Evolutionary conservation across 768 basidiomycete species (phyloP), one percentile per base, ranked within the genome.

Genomic region (Atractiella rhizophila): DNA sequence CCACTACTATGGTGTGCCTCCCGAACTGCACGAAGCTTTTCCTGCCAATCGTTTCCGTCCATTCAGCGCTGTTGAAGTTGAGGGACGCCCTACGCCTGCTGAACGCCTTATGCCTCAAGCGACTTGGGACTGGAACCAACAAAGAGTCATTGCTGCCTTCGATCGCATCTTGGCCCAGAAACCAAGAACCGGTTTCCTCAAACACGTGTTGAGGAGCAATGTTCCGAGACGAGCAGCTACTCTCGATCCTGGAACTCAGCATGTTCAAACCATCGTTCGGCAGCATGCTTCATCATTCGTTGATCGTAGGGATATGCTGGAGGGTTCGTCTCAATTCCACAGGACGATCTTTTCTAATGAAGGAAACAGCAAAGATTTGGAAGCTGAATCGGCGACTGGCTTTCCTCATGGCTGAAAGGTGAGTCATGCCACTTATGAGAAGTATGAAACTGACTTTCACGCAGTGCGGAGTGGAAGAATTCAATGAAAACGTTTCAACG

Each of bases 211-310:
- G 28, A 19, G 32, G 26, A n/a, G 21, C 18, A 36, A 37, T 5
- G 59, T 42, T 30, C 21, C 32, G 10, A n/a, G 23, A 8, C 25
- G 18, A 6, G 37, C 23, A 12, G 30, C 18, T 31, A 31, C 15
- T 20, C 28, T 42, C 20, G 25, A 18, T n/a, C 12, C 16, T 9
- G 26, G 28, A 5, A 28, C 50, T 24, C 30, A 28, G 11, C 51
- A 42, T 13, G 40, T 45, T 1, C 49, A 48, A 24, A 23, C 16
- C 4, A 36, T 53, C 30, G 34, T 47, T 6, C 36, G 49, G 38
- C 51, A 83, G 76, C 11, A 81, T 66, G 57, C 85, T 81, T 62
- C 83, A 77, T 52, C 71, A 66, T 46, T 88, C 79, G 56, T 88
- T 81, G 54, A 94, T 81, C 27, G 85, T 78, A 36, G 94, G 70